phyloP scores from a whole-genome alignment of 2,329 filamentous ascomycete genomes.

The Diaporthe ilicicola region DNA sequence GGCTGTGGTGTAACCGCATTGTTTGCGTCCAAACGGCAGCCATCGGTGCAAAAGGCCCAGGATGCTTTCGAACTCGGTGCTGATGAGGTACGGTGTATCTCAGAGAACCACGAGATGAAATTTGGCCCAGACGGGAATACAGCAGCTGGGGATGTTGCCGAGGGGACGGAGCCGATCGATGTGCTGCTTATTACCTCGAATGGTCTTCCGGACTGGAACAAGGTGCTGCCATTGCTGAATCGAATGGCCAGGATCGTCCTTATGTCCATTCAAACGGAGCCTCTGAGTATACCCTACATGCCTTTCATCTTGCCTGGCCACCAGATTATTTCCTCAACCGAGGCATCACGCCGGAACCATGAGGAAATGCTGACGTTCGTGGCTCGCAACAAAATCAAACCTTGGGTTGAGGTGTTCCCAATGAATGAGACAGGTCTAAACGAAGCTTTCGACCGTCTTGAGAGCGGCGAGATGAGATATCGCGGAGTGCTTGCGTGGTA shows the following conservation, averaged over 20 bases:
- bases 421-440: conserved; percentile 33
- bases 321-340: conserved; percentile 31
- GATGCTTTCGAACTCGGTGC: conserved; percentile 33
- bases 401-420: conserved; percentile 33
- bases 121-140: neutral
- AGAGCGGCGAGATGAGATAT: conserved; percentile 34
- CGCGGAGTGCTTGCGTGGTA: conserved; percentile 33
- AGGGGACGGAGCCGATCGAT: neutral
- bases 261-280: conserved; percentile 29
- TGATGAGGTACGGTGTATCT: conserved; percentile 26
- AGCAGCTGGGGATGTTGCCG: neutral
- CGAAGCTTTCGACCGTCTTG: conserved; percentile 31
- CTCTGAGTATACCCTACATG: conserved; percentile 31
- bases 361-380: conserved; percentile 32
- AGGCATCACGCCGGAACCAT: conserved; percentile 34
- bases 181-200: conserved; percentile 27
- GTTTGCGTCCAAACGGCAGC: conserved; percentile 8
- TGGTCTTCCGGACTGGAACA: conserved; percentile 25
- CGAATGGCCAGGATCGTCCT: conserved; percentile 29
- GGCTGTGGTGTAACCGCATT: conserved; percentile 45
- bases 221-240: conserved; percentile 15
- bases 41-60: conserved; percentile 4
- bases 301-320: conserved; percentile 31
- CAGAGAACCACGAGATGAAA: neutral
- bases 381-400: conserved; percentile 32